phyloP scores from a whole-genome alignment of 164 flowering plant genomes.

The Houttuynia cordata region DNA sequence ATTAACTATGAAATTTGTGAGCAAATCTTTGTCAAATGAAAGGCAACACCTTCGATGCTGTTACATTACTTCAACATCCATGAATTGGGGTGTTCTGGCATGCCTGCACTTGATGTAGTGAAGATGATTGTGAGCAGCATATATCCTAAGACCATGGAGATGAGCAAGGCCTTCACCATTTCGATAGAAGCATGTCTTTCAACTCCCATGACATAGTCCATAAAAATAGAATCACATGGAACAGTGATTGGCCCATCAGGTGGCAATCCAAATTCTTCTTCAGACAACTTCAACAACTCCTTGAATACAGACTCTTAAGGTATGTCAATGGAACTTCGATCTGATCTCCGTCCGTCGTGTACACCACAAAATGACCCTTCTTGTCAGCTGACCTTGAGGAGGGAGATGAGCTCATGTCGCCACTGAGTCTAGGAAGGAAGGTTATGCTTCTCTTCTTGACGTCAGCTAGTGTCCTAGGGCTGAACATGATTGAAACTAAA shows the following conservation, averaged over 20 bases:
- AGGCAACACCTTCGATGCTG: too few species aligned
- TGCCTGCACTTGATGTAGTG: neutral
- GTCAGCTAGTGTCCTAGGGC: conserved; percentile 9
- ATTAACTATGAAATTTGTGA: too few species aligned
- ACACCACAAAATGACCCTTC: conserved; percentile 22
- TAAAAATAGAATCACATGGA: conserved; percentile 13
- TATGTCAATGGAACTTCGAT: conserved; percentile 13
- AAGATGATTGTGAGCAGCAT: neutral
- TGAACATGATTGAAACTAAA: conserved; percentile 7
- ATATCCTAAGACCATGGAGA: neutral
- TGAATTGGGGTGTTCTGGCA: too few species aligned
- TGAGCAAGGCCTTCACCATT: conserved; percentile 13
- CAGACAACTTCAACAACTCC: conserved; percentile 16
- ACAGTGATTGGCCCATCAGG: conserved; percentile 7
- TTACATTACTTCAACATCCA: too few species aligned
- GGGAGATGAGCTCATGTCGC: neutral
- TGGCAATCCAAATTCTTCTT: conserved; percentile 16
- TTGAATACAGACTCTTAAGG: conserved; percentile 9
- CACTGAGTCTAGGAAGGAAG: neutral
- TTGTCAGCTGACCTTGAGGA: neutral
- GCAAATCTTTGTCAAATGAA: too few species aligned
- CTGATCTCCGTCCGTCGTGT: conserved; percentile 6
- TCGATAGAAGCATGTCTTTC: neutral
- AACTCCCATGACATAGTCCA: conserved; percentile 9
- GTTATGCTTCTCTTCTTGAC: conserved; percentile 8